Percentiles rank a stretch among this genome's conserved stretches.
Conservation (phyloP, 768 basidiomycete genomes). For the Coprinopsis cinerea region DNA sequence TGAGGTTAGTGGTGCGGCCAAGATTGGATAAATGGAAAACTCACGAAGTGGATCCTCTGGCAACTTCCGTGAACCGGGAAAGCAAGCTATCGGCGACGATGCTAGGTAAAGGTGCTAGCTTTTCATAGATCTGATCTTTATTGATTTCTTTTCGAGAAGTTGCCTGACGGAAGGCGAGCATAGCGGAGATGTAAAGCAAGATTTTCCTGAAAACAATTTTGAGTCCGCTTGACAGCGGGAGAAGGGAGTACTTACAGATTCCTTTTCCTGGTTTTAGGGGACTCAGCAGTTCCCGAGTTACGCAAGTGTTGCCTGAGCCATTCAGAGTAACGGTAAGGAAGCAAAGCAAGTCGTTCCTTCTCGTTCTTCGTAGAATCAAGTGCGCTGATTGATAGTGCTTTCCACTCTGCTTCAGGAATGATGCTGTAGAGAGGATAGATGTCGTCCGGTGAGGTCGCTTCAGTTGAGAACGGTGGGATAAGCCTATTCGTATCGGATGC, state of each 20-base stretch:
- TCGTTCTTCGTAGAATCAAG: constrained; percentile 48
- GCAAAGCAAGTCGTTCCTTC: constrained; percentile 43
- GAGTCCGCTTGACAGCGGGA: neutral
- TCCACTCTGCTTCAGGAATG: constrained; percentile 78
- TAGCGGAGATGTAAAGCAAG: constrained; percentile 73
- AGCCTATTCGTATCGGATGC: constrained; percentile 58
- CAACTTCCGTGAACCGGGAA: constrained; percentile 73
- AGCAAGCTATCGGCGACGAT: constrained; percentile 70
- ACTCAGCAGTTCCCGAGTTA: constrained; percentile 32
- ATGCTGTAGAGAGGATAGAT: constrained; percentile 70
- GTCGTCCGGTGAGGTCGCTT: constrained; percentile 65
- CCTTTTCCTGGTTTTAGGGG: constrained; percentile 51
- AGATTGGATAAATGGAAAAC: constrained; percentile 16
- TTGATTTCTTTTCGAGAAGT: constrained; percentile 33
- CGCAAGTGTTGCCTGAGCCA: constrained; percentile 71
- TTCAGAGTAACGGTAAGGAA: constrained; percentile 56
- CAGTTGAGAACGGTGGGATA: constrained; percentile 67
- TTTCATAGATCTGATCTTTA: constrained; percentile 49
- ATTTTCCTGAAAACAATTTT: constrained; percentile 49
- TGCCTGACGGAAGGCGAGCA: constrained; percentile 63
- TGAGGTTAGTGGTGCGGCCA: constrained; percentile 2
- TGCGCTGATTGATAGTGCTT: constrained; percentile 51
- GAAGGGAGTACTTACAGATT: constrained; percentile 48
- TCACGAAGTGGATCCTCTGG: constrained; percentile 62
- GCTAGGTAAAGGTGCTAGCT: constrained; percentile 52